Evolutionary conservation across 1,284 basidiomycete species (phyloP).

Genomic region (Leccinum cinnamomeum): DNA sequence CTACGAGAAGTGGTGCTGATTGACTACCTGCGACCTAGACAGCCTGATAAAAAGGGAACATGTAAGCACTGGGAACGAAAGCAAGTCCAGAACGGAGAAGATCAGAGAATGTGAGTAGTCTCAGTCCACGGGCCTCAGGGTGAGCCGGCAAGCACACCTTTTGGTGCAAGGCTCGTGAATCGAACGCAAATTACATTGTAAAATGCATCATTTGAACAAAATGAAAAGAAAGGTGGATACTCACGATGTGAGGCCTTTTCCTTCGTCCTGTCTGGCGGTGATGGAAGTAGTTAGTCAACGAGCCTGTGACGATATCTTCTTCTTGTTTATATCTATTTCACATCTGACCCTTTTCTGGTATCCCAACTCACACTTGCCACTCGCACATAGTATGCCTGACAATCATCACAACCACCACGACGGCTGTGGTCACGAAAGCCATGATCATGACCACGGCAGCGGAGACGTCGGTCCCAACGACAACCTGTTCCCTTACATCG

Average conservation of each 20-base stretch:
- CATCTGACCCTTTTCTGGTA: neutral
- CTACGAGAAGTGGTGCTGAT: neutral
- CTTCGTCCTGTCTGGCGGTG: neutral
- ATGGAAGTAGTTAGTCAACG: neutral
- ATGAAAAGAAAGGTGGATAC: constrained; percentile 3
- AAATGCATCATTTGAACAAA: constrained; percentile 50
- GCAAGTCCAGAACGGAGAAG: constrained; percentile 1
- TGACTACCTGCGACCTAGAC: neutral
- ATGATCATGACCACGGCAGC: constrained; percentile 52
- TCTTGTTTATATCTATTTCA: constrained; percentile 20
- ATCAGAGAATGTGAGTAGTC: constrained; percentile 58
- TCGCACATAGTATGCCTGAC: constrained; percentile 14
- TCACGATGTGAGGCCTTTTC: constrained; percentile 13
- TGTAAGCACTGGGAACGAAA: constrained; percentile 17
- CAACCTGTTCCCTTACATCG: constrained; percentile 68
- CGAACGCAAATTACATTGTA: constrained; percentile 82
- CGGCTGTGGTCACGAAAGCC: constrained; percentile 54
- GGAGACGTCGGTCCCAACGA: constrained; percentile 59
- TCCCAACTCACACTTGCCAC: neutral
- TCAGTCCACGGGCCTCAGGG: constrained; percentile 67
- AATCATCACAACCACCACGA: constrained; percentile 59
- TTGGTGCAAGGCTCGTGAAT: constrained; percentile 55
- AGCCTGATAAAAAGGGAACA: constrained; percentile 2
- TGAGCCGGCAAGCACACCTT: constrained; percentile 71
- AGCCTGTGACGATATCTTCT: neutral